These are phyloP conservation scores for Clathrospora elynae DNA, from an alignment of 2,329 filamentous ascomycete genomes.

Conservation along the genomic window DNA sequence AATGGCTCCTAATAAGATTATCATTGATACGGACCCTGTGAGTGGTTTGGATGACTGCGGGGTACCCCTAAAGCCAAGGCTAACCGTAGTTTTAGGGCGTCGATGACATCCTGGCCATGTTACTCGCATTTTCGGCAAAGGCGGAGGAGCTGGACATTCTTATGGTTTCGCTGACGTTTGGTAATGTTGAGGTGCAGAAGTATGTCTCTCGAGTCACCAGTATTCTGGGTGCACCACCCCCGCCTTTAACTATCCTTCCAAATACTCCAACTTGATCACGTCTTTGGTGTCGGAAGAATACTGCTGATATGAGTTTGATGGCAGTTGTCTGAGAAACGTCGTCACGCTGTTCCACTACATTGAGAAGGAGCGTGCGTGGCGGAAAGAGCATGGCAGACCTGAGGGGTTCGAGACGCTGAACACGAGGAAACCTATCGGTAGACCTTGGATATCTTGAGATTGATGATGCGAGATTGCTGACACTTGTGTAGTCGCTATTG, in stretches of 20 bases:
- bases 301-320: neutral
- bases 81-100: conserved; percentile 62
- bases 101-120: conserved; percentile 87
- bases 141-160: conserved; percentile 84
- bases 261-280: no score
- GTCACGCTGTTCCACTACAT: conserved; percentile 91
- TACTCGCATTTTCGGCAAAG: conserved; percentile 81
- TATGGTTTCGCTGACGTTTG: conserved; percentile 88
- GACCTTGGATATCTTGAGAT: neutral
- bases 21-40: conserved; percentile 96
- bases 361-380: conserved; percentile 86
- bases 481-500: conserved; percentile 68
- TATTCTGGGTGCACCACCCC: no score
- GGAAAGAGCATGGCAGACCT: conserved; percentile 67
- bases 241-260: no score
- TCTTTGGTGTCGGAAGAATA: no score
- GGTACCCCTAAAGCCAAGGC: conserved; percentile 4
- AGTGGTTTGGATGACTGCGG: no score
- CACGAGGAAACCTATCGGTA: conserved; percentile 71
- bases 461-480: neutral
- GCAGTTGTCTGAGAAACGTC: conserved; percentile 82
- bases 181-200: conserved; percentile 88
- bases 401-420: conserved; percentile 76
- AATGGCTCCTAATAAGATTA: conserved; percentile 65
- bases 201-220: no score